These are phyloP conservation scores for Leonotis leonurus DNA, from an alignment of 257 asterid species.

Conservation along the genomic window DNA sequence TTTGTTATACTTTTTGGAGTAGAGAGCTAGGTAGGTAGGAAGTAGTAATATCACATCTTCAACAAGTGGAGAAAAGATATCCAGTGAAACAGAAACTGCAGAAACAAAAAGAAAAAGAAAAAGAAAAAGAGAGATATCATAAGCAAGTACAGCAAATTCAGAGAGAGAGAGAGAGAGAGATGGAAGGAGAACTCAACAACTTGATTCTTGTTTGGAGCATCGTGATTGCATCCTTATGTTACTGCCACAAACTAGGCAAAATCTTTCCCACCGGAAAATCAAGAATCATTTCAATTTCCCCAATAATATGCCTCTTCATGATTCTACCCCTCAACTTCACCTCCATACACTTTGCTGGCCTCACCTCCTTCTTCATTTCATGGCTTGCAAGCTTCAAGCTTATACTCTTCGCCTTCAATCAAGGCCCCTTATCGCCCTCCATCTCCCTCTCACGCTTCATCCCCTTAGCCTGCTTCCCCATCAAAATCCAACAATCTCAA, in stretches of 20 bases:
- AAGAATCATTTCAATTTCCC: slow-evolving; percentile 33
- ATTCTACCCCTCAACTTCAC: slow-evolving; percentile 44
- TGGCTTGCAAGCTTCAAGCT: slow-evolving; percentile 56
- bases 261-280: slow-evolving; percentile 20
- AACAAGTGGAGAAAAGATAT: too few species aligned
- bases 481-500: slow-evolving; percentile 18
- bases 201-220: slow-evolving; percentile 40
- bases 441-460: slow-evolving; percentile 31
- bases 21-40: too few species aligned
- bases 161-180: neutral
- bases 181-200: slow-evolving; percentile 57
- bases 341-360: slow-evolving; percentile 40
- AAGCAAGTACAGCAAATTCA: neutral
- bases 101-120: too few species aligned
- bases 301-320: slow-evolving; percentile 34
- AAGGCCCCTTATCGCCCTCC: slow-evolving; percentile 38
- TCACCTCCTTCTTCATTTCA: slow-evolving; percentile 44
- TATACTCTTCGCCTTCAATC: slow-evolving; percentile 35
- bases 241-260: slow-evolving; percentile 30
- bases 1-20: too few species aligned
- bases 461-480: slow-evolving; percentile 47
- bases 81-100: too few species aligned
- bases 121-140: neutral
- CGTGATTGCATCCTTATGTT: slow-evolving; percentile 30
- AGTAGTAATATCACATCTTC: too few species aligned